Evolutionary conservation across 495 filamentous ascomycete species (phyloP).

Genomic region (Peziza echinospora): DNA sequence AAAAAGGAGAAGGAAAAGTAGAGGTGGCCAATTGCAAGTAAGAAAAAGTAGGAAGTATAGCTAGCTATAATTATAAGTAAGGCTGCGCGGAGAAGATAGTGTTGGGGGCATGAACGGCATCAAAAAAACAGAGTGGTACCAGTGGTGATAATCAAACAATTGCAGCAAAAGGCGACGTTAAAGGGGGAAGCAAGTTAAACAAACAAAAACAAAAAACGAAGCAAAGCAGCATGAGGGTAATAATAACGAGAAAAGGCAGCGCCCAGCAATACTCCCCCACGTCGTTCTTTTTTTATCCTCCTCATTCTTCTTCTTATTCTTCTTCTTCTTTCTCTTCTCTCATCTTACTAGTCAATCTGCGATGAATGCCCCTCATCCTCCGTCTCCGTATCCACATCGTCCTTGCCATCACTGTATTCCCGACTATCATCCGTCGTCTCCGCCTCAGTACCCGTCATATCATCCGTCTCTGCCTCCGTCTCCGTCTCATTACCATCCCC

Average conservation of each 20-base stretch:
- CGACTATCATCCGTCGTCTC: constrained; percentile 4
- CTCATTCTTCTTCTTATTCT: too few species aligned
- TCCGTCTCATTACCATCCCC: not conserved
- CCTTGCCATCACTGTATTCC: constrained; percentile 1
- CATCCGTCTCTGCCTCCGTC: constrained; percentile 5
- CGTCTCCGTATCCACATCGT: constrained; percentile 1
- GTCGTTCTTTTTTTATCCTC: not conserved
- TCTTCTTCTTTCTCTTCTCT: not conserved
- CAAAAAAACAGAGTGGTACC: too few species aligned
- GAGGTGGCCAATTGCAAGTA: too few species aligned
- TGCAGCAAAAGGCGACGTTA: too few species aligned
- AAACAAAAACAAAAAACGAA: not conserved
- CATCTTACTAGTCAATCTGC: constrained; percentile 1
- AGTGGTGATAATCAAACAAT: too few species aligned
- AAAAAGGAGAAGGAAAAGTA: too few species aligned
- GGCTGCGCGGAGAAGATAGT: too few species aligned
- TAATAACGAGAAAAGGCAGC: not conserved
- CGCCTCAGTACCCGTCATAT: constrained; percentile 3
- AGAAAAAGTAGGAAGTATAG: too few species aligned
- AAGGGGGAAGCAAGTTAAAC: not conserved
- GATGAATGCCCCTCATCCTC: constrained; percentile 3
- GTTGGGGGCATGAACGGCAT: too few species aligned
- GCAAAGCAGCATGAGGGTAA: not conserved
- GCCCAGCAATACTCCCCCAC: not conserved
- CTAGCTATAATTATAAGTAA: too few species aligned